phyloP scores from a whole-genome alignment of 2,329 filamentous ascomycete species.

The Aspergillus sergii region DNA sequence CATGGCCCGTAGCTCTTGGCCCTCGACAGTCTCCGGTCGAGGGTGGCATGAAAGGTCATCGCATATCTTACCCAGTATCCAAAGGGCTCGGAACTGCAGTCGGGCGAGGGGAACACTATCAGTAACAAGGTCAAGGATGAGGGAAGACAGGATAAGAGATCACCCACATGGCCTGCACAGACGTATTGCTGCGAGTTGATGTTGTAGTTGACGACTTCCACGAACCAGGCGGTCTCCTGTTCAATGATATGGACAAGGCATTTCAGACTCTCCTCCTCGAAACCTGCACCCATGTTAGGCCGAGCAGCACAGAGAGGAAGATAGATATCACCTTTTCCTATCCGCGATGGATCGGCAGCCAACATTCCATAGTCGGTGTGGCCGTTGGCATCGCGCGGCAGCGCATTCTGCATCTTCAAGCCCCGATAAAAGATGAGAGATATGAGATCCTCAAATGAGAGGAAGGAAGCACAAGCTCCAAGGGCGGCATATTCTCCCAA shows the following conservation, averaged over 20 bases:
- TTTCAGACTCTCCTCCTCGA: slow-evolving; percentile 95
- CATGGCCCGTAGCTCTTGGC: no score
- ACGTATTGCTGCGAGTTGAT: slow-evolving; percentile 72
- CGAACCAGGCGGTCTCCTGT: slow-evolving; percentile 88
- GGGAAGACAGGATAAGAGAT: slow-evolving; percentile 45
- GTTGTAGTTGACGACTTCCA: slow-evolving; percentile 98
- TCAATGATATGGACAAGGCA: slow-evolving; percentile 95
- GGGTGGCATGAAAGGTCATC: no score
- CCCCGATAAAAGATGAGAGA: slow-evolving; percentile 83
- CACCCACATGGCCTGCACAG: slow-evolving; percentile 61
- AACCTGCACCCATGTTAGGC: slow-evolving; percentile 64
- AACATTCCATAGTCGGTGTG: slow-evolving; percentile 99
- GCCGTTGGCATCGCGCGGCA: slow-evolving; percentile 89
- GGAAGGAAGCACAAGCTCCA: slow-evolving; percentile 98
- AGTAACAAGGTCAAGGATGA: no score
- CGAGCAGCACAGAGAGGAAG: not conserved
- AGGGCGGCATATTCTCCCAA: slow-evolving; percentile 97
- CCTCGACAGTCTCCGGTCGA: no score
- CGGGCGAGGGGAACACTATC: no score
- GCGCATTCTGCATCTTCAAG: slow-evolving; percentile 97
- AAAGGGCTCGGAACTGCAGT: no score
- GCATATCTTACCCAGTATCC: no score
- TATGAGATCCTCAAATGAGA: slow-evolving; percentile 90
- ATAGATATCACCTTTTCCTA: slow-evolving; percentile 69
- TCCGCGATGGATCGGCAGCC: slow-evolving; percentile 96